Conservation (phyloP, 208 protist species). For the Acanthamoeba lugdunensis region DNA sequence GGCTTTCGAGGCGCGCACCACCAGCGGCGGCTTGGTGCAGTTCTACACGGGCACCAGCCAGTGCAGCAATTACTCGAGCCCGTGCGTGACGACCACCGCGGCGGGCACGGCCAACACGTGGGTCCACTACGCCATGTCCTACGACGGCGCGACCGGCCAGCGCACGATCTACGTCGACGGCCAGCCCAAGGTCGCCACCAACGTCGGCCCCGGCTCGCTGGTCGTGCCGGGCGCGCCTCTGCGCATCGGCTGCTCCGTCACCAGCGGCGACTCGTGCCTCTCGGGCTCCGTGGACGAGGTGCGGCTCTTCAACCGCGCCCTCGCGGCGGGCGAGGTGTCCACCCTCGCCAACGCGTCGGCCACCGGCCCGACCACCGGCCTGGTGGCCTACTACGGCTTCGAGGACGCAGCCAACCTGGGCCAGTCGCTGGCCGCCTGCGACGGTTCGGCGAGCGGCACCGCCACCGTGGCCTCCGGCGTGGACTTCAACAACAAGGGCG, state of each 20-base stretch:
- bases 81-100: not conserved
- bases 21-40: not conserved
- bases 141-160: not conserved
- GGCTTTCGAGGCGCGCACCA: slow-evolving; percentile 55
- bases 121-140: slow-evolving; percentile 65
- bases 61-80: slow-evolving; percentile 27
- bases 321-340: not conserved
- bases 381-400: slow-evolving; percentile 73
- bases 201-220: slow-evolving; percentile 8
- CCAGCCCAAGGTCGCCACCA: not conserved
- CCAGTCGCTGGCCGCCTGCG: slow-evolving; percentile 46
- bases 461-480: not conserved
- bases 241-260: slow-evolving; percentile 62
- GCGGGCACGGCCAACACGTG: not conserved
- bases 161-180: slow-evolving; percentile 61
- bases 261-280: slow-evolving; percentile 35
- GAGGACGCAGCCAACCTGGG: slow-evolving; percentile 45
- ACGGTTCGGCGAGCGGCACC: not conserved
- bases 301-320: slow-evolving; percentile 53
- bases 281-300: slow-evolving; percentile 52
- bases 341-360: not conserved
- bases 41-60: slow-evolving; percentile 57
- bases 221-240: slow-evolving; percentile 36
- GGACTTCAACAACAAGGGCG: slow-evolving; percentile 58
- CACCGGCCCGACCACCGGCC: slow-evolving; percentile 32